Conservation (phyloP, 257 asterid genomes). For the Gynochthodes officinalis region DNA sequence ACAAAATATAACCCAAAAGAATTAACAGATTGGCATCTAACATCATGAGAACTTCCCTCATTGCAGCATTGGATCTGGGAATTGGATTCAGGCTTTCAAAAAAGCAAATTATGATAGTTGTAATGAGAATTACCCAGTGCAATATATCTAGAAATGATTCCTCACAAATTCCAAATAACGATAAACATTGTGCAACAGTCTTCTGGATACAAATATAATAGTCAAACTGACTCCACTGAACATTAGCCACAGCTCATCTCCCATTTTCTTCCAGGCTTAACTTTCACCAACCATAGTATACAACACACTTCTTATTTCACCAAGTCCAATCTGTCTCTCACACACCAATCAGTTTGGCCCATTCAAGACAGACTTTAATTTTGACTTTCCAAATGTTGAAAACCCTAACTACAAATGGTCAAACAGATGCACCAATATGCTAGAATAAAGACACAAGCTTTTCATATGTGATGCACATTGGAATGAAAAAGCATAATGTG, state of each 20-base stretch:
- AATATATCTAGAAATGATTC: neutral
- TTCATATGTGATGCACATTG: neutral
- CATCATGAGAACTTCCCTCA: neutral
- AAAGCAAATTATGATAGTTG: neutral
- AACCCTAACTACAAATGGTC: neutral
- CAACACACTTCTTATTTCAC: neutral
- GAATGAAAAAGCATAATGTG: neutral
- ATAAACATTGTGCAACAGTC: neutral
- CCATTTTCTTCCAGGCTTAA: neutral
- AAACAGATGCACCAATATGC: neutral
- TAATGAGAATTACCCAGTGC: neutral
- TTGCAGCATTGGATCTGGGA: no score
- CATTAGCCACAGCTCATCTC: neutral
- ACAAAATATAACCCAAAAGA: conserved; percentile 12
- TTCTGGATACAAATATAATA: neutral
- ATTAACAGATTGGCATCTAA: conserved; percentile 3
- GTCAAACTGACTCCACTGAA: neutral
- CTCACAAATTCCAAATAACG: neutral
- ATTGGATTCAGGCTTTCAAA: neutral
- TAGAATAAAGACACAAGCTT: neutral
- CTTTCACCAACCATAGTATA: neutral
- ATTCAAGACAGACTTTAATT: neutral
- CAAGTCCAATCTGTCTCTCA: neutral
- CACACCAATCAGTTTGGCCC: neutral
- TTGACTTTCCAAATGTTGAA: neutral